phyloP scores from a whole-genome alignment of 2,329 filamentous ascomycete genomes.

The Pseudocercospora fuligena region DNA sequence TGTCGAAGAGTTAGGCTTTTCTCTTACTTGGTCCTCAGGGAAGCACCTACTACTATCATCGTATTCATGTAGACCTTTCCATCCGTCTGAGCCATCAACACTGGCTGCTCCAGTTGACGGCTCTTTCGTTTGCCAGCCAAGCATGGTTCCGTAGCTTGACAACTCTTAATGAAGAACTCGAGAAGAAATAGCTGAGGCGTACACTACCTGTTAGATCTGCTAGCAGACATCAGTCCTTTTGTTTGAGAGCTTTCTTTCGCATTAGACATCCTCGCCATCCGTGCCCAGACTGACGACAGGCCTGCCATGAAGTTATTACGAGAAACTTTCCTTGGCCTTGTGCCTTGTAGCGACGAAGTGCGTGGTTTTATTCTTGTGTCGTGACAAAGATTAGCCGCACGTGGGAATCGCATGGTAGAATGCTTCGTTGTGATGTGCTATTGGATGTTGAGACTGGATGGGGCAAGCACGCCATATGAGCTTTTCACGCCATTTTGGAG shows the following conservation, averaged over 20 bases:
- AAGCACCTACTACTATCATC: slow-evolving; percentile 8
- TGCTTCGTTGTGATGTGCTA: slow-evolving; percentile 7
- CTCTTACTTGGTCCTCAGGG: too few relatives aligned
- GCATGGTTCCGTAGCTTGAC: slow-evolving; percentile 10
- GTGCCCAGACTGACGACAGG: slow-evolving; percentile 20
- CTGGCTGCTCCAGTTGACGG: slow-evolving; percentile 11
- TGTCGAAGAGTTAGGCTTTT: neutral
- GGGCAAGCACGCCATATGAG: slow-evolving; percentile 19
- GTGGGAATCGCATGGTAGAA: neutral
- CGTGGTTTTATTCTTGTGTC: slow-evolving; percentile 1
- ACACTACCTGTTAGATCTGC: neutral
- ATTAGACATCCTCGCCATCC: slow-evolving; percentile 14
- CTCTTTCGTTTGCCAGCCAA: slow-evolving; percentile 10
- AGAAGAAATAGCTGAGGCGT: neutral
- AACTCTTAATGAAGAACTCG: neutral
- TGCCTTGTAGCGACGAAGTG: neutral
- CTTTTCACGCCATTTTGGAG: slow-evolving; percentile 7
- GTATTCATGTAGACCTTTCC: slow-evolving; percentile 9
- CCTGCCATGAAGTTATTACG: slow-evolving; percentile 18
- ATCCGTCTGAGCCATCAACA: neutral
- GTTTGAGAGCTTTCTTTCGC: neutral
- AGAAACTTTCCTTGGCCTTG: slow-evolving; percentile 9
- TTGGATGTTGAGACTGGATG: slow-evolving; percentile 7
- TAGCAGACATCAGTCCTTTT: slow-evolving; percentile 9
- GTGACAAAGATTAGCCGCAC: neutral